Evolutionary conservation across 192 early-diverging fungal genomes (phyloP), one percentile per base, ranked within the genome.

Genomic region (Gamsiella multidivaricata): DNA sequence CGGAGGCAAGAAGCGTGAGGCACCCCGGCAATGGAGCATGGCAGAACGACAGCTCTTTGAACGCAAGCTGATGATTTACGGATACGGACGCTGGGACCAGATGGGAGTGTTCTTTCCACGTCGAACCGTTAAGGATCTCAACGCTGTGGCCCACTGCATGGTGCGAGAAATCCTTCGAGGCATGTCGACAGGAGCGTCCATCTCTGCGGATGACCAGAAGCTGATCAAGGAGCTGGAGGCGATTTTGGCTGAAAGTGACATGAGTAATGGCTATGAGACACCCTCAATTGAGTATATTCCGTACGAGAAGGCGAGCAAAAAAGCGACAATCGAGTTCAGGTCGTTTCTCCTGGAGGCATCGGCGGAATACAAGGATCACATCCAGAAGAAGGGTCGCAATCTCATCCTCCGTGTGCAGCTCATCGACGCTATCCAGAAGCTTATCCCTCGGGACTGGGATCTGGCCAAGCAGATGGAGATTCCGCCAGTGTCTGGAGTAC

Each of bases 301-400:
- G 17, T 92, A 87, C 52, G 65, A 75, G 18, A 84, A 82, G 42
- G 91, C 92, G 12, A 90, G 86, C 33, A 86, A 90, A 49, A 81
- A 84, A 55, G 87, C 92, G 53, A 87, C 85, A 7, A 76, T 84
- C 2, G 91, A 92, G 73, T 93, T 82, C 78, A 79, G 81, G 52
- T 90, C 88, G 12, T 91, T 92, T 62, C 69, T 94, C 22, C 29
- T 89, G 5, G 87, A 94, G 25, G 90, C 93, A 10, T 80, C 89
- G 12, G 81, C 72, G n/a, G 94, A 95, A 18, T 93, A 94, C 54
- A 70, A 81, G 26, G 91, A 95, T 2, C 90, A 92, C 80, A 69
- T 94, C 23, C 85, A 84, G 22, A 86, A 85, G 34, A 94, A 80
- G 20, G 84, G 86, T 23, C 80, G 86, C 41, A 94, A 94, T 59